phyloP scores from a whole-genome alignment of 257 asterid species.

The Solanum sitiens region DNA sequence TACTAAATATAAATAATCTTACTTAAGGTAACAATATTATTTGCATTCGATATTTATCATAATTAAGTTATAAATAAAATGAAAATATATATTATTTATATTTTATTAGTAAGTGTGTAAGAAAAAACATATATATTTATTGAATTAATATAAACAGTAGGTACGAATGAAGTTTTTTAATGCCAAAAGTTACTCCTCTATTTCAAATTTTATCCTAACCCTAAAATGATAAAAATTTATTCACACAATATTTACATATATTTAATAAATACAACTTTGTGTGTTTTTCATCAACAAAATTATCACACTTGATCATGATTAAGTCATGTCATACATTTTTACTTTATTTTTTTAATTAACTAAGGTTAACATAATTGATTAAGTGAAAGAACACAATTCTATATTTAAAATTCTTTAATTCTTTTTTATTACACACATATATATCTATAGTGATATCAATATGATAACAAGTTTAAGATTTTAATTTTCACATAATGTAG shows the following conservation, averaged over 20 bases:
- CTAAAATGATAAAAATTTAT: not conserved
- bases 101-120: not conserved
- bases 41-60: not conserved
- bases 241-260: not conserved
- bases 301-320: not conserved
- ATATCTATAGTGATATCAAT: no score
- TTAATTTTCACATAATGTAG: no score
- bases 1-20: not conserved
- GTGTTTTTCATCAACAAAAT: not conserved
- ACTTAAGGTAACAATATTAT: not conserved
- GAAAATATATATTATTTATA: not conserved
- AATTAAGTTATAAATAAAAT: not conserved
- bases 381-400: not conserved
- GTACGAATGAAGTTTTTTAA: no score
- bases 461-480: no score
- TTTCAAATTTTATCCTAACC: no score
- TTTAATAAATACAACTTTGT: no score
- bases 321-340: not conserved
- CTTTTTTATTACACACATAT: no score
- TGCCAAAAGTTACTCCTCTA: not conserved
- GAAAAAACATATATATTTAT: no score
- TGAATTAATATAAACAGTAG: no score
- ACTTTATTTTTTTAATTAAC: not conserved
- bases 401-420: no score
- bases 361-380: not conserved